Evolutionary conservation across 2,329 filamentous ascomycete species (phyloP), one percentile per base, ranked within the genome.

Genomic region (Chrysoporthe cubensis): DNA sequence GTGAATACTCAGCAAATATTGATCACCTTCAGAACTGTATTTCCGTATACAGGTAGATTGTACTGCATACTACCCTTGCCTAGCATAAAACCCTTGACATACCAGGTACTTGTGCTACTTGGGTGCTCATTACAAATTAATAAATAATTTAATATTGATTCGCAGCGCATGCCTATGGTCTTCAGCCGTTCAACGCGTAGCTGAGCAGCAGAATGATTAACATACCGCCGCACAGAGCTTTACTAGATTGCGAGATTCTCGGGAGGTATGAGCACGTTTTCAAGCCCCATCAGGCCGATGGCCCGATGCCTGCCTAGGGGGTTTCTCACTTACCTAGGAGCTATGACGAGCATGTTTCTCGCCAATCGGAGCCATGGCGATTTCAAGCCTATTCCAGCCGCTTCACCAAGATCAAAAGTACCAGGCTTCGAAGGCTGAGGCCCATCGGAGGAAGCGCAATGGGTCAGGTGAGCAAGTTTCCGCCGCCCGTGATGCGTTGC

Each of bases 241-340:
- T 5, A 34, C 7, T 32, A 7, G n/a, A 21, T 54, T 13, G 14
- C 13, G 16, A 18, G 11, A 16, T 6, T 21, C 50, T 7, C n/a
- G 6, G 8, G 6, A n/a, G 32, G n/a, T n/a, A 26, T 14, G 46
- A 46, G 18, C 60, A 48, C n/a, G 40, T 37, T 46, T 44, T 52
- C 9, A 62, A 34, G 3, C 14, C 32, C n/a, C 50, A 14, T 50
- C n/a, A 40, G 11, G 11, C 13, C 43, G 9, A 9, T 11, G 40
- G 42, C 34, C 21, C 37, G 48, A 56, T 21, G 26, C 50, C 13
- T 54, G 21, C 4, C 14, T 21, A 34, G 21, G 2, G 14, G 32
- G 21, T 32, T 54, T 32, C 11, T 57, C 54, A n/a, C 80, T 73
- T 40, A 73, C 66, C 48, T n/a, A 60, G 43, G 3, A 40, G 34